phyloP scores from a whole-genome alignment of 192 early-diverging fungal genomes.

The Thamnidium elegans region DNA sequence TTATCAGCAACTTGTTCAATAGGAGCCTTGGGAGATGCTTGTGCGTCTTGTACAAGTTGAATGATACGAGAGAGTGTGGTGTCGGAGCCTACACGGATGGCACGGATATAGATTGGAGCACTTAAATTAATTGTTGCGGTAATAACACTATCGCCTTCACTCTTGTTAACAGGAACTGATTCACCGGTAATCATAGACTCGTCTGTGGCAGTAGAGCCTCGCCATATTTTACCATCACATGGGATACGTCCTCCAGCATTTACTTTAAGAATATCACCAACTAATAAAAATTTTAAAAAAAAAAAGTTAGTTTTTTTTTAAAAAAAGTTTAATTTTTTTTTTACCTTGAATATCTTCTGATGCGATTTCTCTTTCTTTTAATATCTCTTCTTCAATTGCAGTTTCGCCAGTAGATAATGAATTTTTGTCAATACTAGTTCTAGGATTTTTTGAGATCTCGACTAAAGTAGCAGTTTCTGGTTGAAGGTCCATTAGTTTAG shows the following conservation, averaged over 20 bases:
- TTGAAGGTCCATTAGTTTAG: constrained; percentile 69
- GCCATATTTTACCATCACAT: constrained; percentile 62
- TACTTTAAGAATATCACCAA: constrained; percentile 76
- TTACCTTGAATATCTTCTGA: constrained; percentile 57
- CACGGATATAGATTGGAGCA: constrained; percentile 59
- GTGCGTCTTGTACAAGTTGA: constrained; percentile 63
- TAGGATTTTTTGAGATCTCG: constrained; percentile 23
- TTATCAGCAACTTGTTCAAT: constrained; percentile 65
- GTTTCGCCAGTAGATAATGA: neutral
- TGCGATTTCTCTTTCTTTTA: constrained; percentile 46
- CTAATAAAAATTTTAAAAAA: constrained; percentile 24
- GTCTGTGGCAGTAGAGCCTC: constrained; percentile 63
- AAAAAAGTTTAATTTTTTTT: too few species aligned
- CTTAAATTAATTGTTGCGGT: constrained; percentile 67
- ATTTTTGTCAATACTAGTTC: neutral
- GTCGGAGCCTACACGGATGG: constrained; percentile 57
- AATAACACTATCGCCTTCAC: constrained; percentile 46
- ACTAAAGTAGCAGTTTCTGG: constrained; percentile 69
- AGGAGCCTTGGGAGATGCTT: constrained; percentile 58
- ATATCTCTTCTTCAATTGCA: constrained; percentile 23
- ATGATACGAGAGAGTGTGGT: constrained; percentile 64
- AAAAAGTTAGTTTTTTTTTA: neutral
- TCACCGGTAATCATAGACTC: constrained; percentile 86
- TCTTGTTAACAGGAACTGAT: constrained; percentile 63
- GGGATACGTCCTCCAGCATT: constrained; percentile 66